Percentiles rank a stretch among this genome's conserved stretches.
Evolutionary conservation across 331 rosid genomes (phyloP).

Genomic region (Dryas integrifolia): DNA sequence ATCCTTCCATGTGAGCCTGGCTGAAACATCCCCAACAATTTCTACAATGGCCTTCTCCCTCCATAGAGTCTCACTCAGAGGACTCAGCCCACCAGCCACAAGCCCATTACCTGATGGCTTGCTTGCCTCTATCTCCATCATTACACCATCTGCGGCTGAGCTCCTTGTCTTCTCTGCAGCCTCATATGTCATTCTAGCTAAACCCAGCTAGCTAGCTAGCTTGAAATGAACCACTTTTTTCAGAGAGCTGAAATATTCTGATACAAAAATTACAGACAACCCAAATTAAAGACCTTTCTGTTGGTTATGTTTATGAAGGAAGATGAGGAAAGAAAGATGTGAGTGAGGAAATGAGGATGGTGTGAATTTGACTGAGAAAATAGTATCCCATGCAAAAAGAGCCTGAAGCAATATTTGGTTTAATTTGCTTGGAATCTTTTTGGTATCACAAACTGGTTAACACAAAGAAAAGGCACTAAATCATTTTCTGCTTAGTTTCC

Average conservation of each 20-base stretch:
- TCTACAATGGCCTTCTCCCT: conserved; percentile 60
- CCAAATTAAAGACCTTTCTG: not conserved
- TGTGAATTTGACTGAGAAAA: conserved; percentile 46
- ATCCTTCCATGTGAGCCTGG: conserved; percentile 96
- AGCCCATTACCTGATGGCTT: conserved; percentile 47
- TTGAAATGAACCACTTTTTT: not conserved
- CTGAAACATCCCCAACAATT: conserved; percentile 75
- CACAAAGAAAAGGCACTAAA: not conserved
- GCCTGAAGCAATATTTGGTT: not conserved
- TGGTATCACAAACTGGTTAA: conserved; percentile 20
- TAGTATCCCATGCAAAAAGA: conserved; percentile 52
- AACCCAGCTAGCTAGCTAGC: not conserved
- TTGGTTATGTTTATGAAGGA: not conserved
- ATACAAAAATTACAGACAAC: not conserved
- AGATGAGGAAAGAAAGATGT: conserved; percentile 32
- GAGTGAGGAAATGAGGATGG: conserved; percentile 45
- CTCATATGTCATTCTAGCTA: not conserved
- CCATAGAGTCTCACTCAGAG: conserved; percentile 94
- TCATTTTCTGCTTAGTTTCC: not conserved
- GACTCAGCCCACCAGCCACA: conserved; percentile 56
- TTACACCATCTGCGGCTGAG: conserved; percentile 22
- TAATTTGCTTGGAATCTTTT: not conserved
- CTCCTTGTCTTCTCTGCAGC: conserved; percentile 18
- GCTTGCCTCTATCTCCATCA: conserved; percentile 75
- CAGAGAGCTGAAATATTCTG: not conserved